phyloP scores from a whole-genome alignment of 2,329 filamentous ascomycete species.

The Aspergillus sergii region DNA sequence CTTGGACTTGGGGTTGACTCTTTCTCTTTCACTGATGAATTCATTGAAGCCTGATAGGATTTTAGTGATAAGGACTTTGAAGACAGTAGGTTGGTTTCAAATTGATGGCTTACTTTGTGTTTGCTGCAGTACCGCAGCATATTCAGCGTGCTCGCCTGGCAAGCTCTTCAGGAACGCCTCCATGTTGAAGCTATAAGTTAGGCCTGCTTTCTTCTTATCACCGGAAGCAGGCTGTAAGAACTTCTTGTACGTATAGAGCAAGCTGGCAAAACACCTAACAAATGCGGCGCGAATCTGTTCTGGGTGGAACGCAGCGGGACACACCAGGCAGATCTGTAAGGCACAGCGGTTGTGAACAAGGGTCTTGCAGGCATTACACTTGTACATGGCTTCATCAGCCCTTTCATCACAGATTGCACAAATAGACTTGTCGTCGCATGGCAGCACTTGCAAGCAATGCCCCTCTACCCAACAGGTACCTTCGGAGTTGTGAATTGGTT shows the following conservation, averaged over 20 bases:
- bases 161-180: constrained; percentile 67
- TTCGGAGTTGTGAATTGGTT: constrained; percentile 44
- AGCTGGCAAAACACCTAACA: constrained; percentile 68
- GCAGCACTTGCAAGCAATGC: constrained; percentile 50
- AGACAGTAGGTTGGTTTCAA: not conserved
- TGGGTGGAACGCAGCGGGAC: constrained; percentile 66
- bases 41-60: constrained; percentile 57
- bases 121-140: constrained; percentile 64
- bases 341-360: constrained; percentile 62
- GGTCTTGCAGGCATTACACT: constrained; percentile 51
- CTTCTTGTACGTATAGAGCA: constrained; percentile 70
- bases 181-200: constrained; percentile 68
- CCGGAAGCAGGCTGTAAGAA: constrained; percentile 61
- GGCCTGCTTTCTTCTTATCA: constrained; percentile 64
- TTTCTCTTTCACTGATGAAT: constrained; percentile 66
- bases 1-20: constrained; percentile 51
- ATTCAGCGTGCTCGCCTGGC: constrained; percentile 65
- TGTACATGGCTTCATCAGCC: constrained; percentile 60
- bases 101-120: constrained; percentile 56
- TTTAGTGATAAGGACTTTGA: constrained; percentile 15
- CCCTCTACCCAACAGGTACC: constrained; percentile 51
- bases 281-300: constrained; percentile 70
- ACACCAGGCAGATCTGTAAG: constrained; percentile 63
- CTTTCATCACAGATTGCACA: constrained; percentile 57
- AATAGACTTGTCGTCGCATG: constrained; percentile 45